A percentile compares a stretch with the other conserved stretches of the same genome.
phyloP scores from a whole-genome alignment of 164 flowering plant species.

The Pachysandra terminalis region DNA sequence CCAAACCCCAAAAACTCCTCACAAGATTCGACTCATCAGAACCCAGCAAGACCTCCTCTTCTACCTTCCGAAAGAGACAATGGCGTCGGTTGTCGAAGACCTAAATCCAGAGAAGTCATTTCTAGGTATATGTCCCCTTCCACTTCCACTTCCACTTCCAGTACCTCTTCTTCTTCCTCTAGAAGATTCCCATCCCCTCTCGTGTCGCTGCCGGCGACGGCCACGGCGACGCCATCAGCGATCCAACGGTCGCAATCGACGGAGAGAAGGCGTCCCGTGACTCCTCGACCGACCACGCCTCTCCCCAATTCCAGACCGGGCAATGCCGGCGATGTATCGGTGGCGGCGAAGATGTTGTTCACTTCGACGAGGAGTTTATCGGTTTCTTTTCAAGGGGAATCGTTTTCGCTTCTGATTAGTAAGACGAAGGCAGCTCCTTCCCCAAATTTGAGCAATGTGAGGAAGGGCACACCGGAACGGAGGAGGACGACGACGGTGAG shows the following conservation, averaged over 20 bases:
- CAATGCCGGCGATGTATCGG: constrained; percentile 43
- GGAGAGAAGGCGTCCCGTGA: constrained; percentile 56
- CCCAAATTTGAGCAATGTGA: constrained; percentile 29
- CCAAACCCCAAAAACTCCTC: constrained; percentile 22
- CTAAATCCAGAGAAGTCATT: constrained; percentile 59
- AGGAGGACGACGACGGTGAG: constrained; percentile 43
- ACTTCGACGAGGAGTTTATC: constrained; percentile 85
- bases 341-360: constrained; percentile 56
- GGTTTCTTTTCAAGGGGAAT: constrained; percentile 94
- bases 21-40: constrained; percentile 6
- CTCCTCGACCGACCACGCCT: constrained; percentile 36
- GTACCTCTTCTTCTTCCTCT: constrained; percentile 36
- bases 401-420: constrained; percentile 82
- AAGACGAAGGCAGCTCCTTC: constrained; percentile 55
- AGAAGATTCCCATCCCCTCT: constrained; percentile 68
- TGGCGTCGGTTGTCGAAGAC: constrained; percentile 35
- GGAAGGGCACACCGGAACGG: constrained; percentile 71
- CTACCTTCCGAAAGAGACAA: constrained; percentile 54
- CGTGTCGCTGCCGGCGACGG: constrained; percentile 28
- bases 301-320: constrained; percentile 26
- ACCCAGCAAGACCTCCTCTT: constrained; percentile 39
- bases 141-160: constrained; percentile 38
- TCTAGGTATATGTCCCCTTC: constrained; percentile 80
- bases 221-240: constrained; percentile 16
- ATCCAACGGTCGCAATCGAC: constrained; percentile 68